Evolutionary conservation across 768 basidiomycete species (phyloP), one percentile per base, ranked within the genome.

Genomic region (Asterophora lycoperdoides): DNA sequence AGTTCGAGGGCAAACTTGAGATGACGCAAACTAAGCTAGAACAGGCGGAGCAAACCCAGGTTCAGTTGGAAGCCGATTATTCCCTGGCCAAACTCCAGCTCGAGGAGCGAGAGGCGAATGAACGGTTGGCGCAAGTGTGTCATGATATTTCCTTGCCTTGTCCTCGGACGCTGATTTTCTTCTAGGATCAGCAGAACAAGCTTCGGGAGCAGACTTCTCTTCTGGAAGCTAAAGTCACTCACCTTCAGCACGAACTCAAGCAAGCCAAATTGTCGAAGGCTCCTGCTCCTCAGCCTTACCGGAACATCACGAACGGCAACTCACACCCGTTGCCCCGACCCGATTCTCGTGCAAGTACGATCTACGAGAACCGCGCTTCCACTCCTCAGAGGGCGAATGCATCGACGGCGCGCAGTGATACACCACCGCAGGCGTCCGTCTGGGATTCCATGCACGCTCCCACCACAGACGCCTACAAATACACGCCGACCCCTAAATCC

Each of bases 41-140:
- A 30, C 78, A 86, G 44, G 69, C 75, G 8, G 87, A 89, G 55
- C 81, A 84, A 59, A 72, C 71, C 0, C 79, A 80, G 15, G 61
- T 68, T 9, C 86, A 87, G 64, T 65, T 89, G 30, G 86, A 88
- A 23, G 77, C 81, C 7, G 89, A 93, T 56, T 75, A 80, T 56
- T 79, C 83, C 8, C 65, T 87, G 49, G 70, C 74, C 32, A 86
- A 76, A 63, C 65, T 84, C 49, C 86, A 89, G 54, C 74, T 91
- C 5, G 87, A 90, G 56, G 89, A 90, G 57, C 75, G 75, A 48
- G 86, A 88, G 55, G 84, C 81, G 14, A 79, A 86, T 51, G 79
- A 81, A 57, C 82, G 86, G 23, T 62, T 86, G 52, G 63, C 71
- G 46, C 77, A 84, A 79, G 90, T 90, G 66, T 51, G 44, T 7